These are phyloP conservation scores for Trametes pubescens DNA, from an alignment of 1,284 basidiomycete genomes.

Conservation along the genomic window DNA sequence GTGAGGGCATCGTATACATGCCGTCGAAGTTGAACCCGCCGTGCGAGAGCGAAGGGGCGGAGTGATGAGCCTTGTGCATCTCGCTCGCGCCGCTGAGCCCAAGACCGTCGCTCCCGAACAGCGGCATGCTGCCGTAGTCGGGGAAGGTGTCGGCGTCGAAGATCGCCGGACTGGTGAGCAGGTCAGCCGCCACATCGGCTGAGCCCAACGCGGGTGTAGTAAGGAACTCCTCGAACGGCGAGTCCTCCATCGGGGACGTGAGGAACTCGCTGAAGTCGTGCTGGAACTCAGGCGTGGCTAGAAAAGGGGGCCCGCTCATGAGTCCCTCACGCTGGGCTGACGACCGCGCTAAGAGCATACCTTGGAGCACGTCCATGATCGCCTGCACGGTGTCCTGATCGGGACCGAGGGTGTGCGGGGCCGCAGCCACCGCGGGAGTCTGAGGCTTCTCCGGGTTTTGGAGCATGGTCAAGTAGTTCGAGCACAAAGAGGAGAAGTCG, in stretches of 20 bases:
- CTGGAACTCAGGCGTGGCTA: slow-evolving; percentile 51
- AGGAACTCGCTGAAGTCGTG: slow-evolving; percentile 47
- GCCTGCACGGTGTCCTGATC: slow-evolving; percentile 47
- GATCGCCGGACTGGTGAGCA: slow-evolving; percentile 52
- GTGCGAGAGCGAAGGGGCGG: slow-evolving; percentile 27
- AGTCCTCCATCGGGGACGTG: slow-evolving; percentile 58
- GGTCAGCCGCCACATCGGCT: slow-evolving; percentile 43
- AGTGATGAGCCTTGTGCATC: slow-evolving; percentile 28
- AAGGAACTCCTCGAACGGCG: slow-evolving; percentile 65
- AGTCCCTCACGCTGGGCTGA: background rate
- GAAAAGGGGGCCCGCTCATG: background rate
- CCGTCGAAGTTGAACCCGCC: slow-evolving; percentile 45
- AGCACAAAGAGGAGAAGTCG: slow-evolving; percentile 49
- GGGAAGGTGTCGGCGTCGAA: slow-evolving; percentile 45
- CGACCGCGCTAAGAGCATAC: slow-evolving; percentile 34
- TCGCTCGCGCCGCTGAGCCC: slow-evolving; percentile 29
- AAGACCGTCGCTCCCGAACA: slow-evolving; percentile 37
- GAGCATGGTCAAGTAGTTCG: slow-evolving; percentile 59
- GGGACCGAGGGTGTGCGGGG: slow-evolving; percentile 27
- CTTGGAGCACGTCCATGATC: slow-evolving; percentile 53
- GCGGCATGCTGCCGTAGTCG: slow-evolving; percentile 43
- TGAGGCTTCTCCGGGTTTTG: slow-evolving; percentile 44
- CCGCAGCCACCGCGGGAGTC: slow-evolving; percentile 30
- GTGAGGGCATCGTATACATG: slow-evolving; percentile 55
- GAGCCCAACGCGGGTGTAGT: slow-evolving; percentile 57